These are phyloP conservation scores for Kwoniella dendrophila DNA, from an alignment of 768 basidiomycete species.

Conservation along the genomic window DNA sequence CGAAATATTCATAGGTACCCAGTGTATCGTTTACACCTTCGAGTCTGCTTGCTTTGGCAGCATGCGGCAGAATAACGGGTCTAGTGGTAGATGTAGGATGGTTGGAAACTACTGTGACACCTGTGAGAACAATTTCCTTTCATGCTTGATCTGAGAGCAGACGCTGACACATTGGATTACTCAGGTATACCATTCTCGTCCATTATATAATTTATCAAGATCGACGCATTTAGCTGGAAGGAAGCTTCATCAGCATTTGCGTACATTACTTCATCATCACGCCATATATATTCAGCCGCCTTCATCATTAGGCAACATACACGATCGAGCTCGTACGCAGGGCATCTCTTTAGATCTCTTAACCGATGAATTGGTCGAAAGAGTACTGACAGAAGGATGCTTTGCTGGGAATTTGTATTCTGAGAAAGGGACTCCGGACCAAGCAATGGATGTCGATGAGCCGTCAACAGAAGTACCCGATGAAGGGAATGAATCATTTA, in stretches of 20 bases:
- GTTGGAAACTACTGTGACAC: slow-evolving; percentile 82
- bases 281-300: slow-evolving; percentile 84
- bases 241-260: slow-evolving; percentile 75
- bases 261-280: slow-evolving; percentile 77
- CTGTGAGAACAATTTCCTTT: slow-evolving; percentile 62
- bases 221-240: slow-evolving; percentile 88
- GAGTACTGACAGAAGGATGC: slow-evolving; percentile 85
- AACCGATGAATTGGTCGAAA: slow-evolving; percentile 78
- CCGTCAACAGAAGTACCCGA: background rate
- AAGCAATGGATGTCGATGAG: slow-evolving; percentile 6
- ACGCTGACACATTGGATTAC: background rate
- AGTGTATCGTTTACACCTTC: slow-evolving; percentile 91
- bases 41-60: slow-evolving; percentile 79
- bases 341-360: slow-evolving; percentile 78
- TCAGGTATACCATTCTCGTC: slow-evolving; percentile 87
- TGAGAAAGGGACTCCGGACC: too few relatives aligned
- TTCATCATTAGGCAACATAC: slow-evolving; percentile 66
- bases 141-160: too few relatives aligned
- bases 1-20: slow-evolving; percentile 67
- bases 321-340: slow-evolving; percentile 63
- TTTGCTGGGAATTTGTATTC: slow-evolving; percentile 69
- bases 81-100: slow-evolving; percentile 92
- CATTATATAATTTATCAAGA: slow-evolving; percentile 76
- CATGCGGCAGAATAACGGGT: slow-evolving; percentile 86
- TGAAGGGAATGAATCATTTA: slow-evolving; percentile 10